Evolutionary conservation across 192 early-diverging fungal genomes (phyloP), one percentile per base, ranked within the genome.

Genomic region (Backusella mclennaniae): DNA sequence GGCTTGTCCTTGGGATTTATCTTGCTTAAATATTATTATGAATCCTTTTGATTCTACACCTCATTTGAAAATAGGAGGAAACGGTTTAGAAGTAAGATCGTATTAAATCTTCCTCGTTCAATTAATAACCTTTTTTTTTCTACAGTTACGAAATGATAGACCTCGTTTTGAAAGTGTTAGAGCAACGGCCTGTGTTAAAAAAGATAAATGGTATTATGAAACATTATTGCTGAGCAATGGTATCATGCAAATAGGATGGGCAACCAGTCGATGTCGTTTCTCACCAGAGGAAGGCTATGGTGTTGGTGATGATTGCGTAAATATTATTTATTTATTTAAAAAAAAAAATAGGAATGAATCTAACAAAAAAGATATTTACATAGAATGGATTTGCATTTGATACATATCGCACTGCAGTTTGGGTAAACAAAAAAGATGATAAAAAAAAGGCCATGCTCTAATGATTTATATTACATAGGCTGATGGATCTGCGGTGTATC

Each of bases 191-290:
- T 85, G 84, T 44, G 91, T 93, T 4, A 80, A 66, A 11, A 69
- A 78, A 12, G 94, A 93, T 3, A 90, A 86, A 75, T 96, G 84
- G 85, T 90, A 86, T 17, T 96, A 93, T 74, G 94, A 96, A 77
- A 86, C 94, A 2, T 71, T 84, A 14, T 76, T 96, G 9, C 56
- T 85, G 6, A 91, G 89, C 4, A 84, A 83, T 17, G 94, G 94
- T 1, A 93, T 96, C 71, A 92, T 96, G 83, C 94, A 96, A 74
- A 80, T 95, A 59, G 94, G 94, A 15, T 95, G 94, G 93, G 91
- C 89, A 5, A 89, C 87, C 0, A 73, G 77, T 19, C 79, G 85
- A 35, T 90, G 90, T 56, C 79, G 74, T 15, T 94, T 93, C 66
- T 90, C 92, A 35, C 93, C 93, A 6, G 93, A 95, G 67, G 92